Evolutionary conservation across 2,329 filamentous ascomycete genomes (phyloP), one percentile per base, ranked within the genome.

Genomic region (Coniochaeta sp.): DNA sequence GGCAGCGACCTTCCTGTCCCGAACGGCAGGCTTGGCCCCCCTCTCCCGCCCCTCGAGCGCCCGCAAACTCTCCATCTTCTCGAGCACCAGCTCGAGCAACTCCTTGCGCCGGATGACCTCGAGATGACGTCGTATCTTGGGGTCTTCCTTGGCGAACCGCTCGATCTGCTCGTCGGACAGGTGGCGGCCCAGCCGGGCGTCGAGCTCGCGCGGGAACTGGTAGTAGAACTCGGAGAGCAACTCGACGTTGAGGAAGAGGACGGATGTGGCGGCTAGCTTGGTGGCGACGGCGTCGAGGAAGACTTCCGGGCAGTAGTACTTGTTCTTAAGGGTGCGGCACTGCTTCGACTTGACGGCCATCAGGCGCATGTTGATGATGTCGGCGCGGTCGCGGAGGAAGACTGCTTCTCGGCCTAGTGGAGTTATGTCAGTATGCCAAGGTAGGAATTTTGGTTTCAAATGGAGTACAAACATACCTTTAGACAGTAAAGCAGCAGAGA

Each of bases 271-370:
- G 3, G 93, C 96, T 57, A 99, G 84, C 75, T 98, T 98, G 66
- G 93, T 91, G 1, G 95, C 93, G 1, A 96, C 95, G 3, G 96
- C 92, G 69, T 99, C 93, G n/a, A 99, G 85, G 79, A 99, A 99
- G 17, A 99, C 85, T 72, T 99, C 95, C 0, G 95, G 95, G 70
- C 95, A 99, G 76, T 95, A 86, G 76, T 98, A 97, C 78, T 97
- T 97, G 79, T 96, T 96, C 69, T 89, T 88, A 66, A 88, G 81
- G 65, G 79, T 85, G 62, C 87, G 83, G 75, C 95, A 99, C 75
- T 96, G 93, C 72, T 93, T 91, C 17, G 90, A 95, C 73, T 93
- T 95, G 61, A 96, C 82, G 50, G 95, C 95, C 61, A 90, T 74
- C 38, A 98, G 82, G 22, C 95, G 89, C 86, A 98, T 91, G 72